Conservation (phyloP, 768 basidiomycete genomes). For the Pleurotus cornucopiae region DNA sequence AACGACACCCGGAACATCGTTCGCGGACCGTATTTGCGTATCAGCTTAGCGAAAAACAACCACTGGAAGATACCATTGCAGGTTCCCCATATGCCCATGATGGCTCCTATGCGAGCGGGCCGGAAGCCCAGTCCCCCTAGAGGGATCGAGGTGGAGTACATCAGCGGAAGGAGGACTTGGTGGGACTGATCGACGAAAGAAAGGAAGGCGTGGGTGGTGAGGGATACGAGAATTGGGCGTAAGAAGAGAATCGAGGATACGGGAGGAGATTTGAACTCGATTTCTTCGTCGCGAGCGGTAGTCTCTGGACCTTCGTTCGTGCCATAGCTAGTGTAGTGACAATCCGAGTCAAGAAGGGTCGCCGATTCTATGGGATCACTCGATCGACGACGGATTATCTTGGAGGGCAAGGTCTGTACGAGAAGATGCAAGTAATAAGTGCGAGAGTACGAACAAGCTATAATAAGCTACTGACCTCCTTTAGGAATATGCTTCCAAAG, state of each 20-base stretch:
- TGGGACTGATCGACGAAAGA: conserved; percentile 34
- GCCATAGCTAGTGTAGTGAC: background rate
- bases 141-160: conserved; percentile 53
- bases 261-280: background rate
- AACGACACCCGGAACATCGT: background rate
- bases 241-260: background rate
- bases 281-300: background rate
- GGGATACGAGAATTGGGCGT: background rate
- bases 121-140: conserved; percentile 65
- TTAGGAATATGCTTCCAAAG: background rate
- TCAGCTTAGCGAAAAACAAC: background rate
- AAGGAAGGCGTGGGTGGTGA: conserved; percentile 27
- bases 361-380: background rate
- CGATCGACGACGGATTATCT: background rate
- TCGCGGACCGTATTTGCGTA: background rate
- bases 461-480: conserved; percentile 1
- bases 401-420: background rate
- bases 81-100: conserved; percentile 49
- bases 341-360: background rate
- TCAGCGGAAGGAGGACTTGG: conserved; percentile 33
- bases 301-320: background rate
- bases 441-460: too few relatives aligned
- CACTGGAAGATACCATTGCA: conserved; percentile 45
- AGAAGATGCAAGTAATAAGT: background rate
- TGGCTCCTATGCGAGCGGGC: conserved; percentile 57